These are phyloP conservation scores for Apophysomyces trapeziformis DNA, from an alignment of 371 early-diverging fungal species.

Conservation along the genomic window DNA sequence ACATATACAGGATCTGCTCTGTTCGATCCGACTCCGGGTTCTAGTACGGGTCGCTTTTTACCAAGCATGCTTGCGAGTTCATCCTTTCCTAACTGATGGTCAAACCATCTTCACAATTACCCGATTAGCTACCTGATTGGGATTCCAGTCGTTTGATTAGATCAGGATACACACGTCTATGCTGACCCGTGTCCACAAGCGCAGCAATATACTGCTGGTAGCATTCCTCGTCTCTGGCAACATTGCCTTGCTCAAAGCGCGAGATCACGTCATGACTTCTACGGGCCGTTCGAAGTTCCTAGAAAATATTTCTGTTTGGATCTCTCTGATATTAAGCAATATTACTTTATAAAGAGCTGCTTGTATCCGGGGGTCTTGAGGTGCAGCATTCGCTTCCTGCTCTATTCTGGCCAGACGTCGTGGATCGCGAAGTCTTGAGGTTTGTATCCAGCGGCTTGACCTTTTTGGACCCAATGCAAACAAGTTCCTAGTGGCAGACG, in stretches of 20 bases:
- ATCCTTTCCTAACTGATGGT: conserved; percentile 5
- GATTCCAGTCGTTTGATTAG: conserved; percentile 56
- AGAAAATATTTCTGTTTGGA: not conserved
- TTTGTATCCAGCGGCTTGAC: not conserved
- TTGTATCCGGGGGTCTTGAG: conserved; percentile 62
- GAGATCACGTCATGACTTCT: conserved; percentile 53
- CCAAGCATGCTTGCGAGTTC: conserved; percentile 15
- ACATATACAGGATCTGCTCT: conserved; percentile 53
- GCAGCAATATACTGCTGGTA: conserved; percentile 68
- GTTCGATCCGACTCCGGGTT: conserved; percentile 19
- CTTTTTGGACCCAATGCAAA: not conserved
- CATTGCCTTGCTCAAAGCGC: conserved; percentile 65
- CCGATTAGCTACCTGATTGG: conserved; percentile 22
- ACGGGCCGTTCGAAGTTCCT: conserved; percentile 62
- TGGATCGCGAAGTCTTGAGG: conserved; percentile 26
- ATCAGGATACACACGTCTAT: conserved; percentile 66
- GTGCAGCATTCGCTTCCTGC: conserved; percentile 62
- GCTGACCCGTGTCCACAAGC: conserved; percentile 58
- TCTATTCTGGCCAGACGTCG: conserved; percentile 62
- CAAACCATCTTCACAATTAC: too few relatives aligned
- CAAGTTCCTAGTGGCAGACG: not conserved
- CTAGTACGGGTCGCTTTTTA: conserved; percentile 13
- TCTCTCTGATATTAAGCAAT: not conserved
- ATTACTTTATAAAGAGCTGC: conserved; percentile 69
- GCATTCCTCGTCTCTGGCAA: conserved; percentile 61